phyloP scores from a whole-genome alignment of 2,329 filamentous ascomycete genomes.

The Truncatella angustata region DNA sequence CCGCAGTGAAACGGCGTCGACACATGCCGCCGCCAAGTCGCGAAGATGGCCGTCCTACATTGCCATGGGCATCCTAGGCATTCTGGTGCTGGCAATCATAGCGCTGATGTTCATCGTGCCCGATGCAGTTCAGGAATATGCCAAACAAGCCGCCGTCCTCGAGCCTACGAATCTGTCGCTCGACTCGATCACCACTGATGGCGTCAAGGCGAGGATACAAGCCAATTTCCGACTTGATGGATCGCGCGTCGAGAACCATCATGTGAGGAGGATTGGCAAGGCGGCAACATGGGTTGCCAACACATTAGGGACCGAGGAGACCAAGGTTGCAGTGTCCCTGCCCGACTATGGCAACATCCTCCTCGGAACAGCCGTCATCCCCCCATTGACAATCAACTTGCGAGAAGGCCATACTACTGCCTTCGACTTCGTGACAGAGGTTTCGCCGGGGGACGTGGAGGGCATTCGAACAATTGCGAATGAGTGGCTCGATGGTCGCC shows the following conservation, averaged over 20 bases:
- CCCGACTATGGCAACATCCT: constrained; percentile 79
- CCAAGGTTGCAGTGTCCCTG: constrained; percentile 72
- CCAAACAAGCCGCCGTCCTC: constrained; percentile 76
- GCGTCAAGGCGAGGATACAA: constrained; percentile 76
- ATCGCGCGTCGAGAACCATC: constrained; percentile 66
- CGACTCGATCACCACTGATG: constrained; percentile 76
- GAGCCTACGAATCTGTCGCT: constrained; percentile 82
- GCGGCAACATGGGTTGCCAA: constrained; percentile 78
- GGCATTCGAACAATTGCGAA: constrained; percentile 78
- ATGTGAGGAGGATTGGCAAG: constrained; percentile 72
- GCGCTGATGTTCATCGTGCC: constrained; percentile 79
- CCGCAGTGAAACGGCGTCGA: constrained; percentile 20
- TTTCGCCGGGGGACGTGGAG: constrained; percentile 73
- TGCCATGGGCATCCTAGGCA: constrained; percentile 65
- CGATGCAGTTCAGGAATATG: constrained; percentile 79
- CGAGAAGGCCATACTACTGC: constrained; percentile 74
- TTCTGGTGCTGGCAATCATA: constrained; percentile 66
- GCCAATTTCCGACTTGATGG: constrained; percentile 82
- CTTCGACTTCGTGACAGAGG: constrained; percentile 75
- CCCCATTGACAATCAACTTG: constrained; percentile 72
- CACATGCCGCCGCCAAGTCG: constrained; percentile 34
- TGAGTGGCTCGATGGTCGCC: constrained; percentile 80
- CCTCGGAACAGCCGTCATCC: constrained; percentile 74
- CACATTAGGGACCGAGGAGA: constrained; percentile 71
- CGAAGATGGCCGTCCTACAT: constrained; percentile 76